Evolutionary conservation across 257 asterid species (phyloP), one percentile per base, ranked within the genome.

Genomic region (Handroanthus guayacan): DNA sequence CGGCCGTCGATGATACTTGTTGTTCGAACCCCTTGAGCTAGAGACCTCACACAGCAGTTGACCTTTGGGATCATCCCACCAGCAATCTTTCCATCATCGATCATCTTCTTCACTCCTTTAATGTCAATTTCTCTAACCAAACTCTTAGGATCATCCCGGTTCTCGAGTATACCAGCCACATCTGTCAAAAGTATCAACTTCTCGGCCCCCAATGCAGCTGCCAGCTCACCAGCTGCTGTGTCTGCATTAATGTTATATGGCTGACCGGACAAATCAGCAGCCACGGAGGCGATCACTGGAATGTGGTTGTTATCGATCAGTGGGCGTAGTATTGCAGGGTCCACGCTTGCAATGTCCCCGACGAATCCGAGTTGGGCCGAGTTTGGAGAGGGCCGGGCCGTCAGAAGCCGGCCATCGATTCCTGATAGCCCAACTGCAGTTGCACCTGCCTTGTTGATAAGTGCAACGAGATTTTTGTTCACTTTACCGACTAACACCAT

Each of bases 61-160:
- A 92, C 94, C 78, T 92, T 91, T 0, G 97, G 98, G 55, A 92
- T 89, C 98, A 92, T 91, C 80, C 97, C 97, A 67, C 98, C 94
- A 0, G 78, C 92, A 43, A 92, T 83, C 83, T 83, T 84, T 2
- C 96, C 92, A 1, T 85, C 88, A 37, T 83, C 86, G 52, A 85
- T 81, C 98, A 90, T 88, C 85, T 78, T 83, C 86, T 88, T 88
- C 87, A 89, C 94, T 70, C 92, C 97, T 83, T 83, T 91, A 66
- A 91, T 88, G 75, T 92, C 89, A 3, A 91, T 79, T 72, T 92
- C 83, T 84, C 79, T 92, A 88, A 91, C 92, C 86, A 92, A 72
- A 75, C 94, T 92, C 69, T 82, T 84, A 0, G 92, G 87, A 52
- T 89, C 83, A 37, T 89, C 77, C 14, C 83, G 81, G 71, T 92